Conservation (phyloP, 805 yeast species). For the Hanseniaspora valbyensis region DNA sequence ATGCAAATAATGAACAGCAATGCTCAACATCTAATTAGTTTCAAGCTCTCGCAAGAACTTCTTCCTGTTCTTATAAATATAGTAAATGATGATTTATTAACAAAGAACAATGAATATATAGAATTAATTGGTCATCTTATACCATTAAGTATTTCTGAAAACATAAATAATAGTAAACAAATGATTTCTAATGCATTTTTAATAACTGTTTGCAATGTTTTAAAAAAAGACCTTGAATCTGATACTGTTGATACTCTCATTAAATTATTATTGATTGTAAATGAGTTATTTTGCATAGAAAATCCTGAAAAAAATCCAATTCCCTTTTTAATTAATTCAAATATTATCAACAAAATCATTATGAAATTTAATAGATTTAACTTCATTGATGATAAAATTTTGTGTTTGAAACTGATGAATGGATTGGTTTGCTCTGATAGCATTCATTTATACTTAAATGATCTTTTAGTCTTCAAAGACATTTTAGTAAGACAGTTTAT, state of each 20-base stretch:
- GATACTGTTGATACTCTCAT: not conserved
- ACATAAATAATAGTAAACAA: too few species aligned
- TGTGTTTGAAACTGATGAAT: conserved; percentile 12
- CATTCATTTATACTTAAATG: conserved; percentile 11
- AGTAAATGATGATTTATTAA: not conserved
- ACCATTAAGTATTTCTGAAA: not conserved
- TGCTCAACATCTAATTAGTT: conserved; percentile 1
- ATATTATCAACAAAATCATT: conserved; percentile 10
- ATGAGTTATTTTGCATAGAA: conserved; percentile 5
- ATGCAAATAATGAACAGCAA: not conserved
- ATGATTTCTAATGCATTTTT: conserved; percentile 2
- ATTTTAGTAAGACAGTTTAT: conserved; percentile 9
- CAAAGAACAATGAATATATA: conserved; percentile 1
- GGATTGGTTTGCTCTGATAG: not conserved
- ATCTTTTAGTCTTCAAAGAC: conserved; percentile 5
- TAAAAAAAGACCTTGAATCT: conserved; percentile 4
- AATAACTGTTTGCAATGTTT: conserved; percentile 4
- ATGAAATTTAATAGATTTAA: conserved; percentile 12
- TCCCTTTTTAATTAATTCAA: conserved; percentile 12
- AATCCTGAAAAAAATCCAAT: conserved; percentile 4
- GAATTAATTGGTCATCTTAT: not conserved
- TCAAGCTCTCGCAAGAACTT: not conserved
- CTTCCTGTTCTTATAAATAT: not conserved
- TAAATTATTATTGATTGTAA: conserved; percentile 4
- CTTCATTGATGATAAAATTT: conserved; percentile 3